Evolutionary conservation across 179 eudicot species (phyloP).

Genomic region (Beta lomatogona): DNA sequence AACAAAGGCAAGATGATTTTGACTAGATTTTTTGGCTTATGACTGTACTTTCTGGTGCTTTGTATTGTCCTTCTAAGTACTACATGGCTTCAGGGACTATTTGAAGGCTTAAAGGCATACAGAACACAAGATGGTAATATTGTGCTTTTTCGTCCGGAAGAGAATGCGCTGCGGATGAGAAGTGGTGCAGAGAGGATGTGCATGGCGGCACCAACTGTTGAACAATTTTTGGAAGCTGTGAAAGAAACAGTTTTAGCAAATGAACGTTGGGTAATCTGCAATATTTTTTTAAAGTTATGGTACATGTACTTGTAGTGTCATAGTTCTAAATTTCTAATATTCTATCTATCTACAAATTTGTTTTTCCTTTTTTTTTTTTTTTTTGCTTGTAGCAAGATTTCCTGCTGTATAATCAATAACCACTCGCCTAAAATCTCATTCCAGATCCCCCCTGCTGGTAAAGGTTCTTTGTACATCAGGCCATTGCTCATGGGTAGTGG

Average conservation of each 20-base stretch:
- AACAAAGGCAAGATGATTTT: neutral
- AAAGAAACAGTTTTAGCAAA: conserved; percentile 82
- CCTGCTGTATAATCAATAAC: neutral
- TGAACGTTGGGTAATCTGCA: conserved; percentile 70
- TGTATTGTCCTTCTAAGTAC: neutral
- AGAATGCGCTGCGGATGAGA: conserved; percentile 81
- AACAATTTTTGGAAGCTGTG: conserved; percentile 91
- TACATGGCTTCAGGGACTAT: conserved; percentile 63
- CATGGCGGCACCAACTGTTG: conserved; percentile 94
- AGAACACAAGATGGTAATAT: conserved; percentile 75
- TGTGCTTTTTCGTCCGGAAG: conserved; percentile 87
- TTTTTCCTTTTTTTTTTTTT: neutral
- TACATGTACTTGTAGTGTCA: neutral
- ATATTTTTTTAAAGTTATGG: neutral
- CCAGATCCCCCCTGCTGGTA: conserved; percentile 89
- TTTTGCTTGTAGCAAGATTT: neutral
- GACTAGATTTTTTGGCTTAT: neutral
- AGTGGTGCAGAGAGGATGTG: conserved; percentile 98
- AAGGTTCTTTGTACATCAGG: conserved; percentile 88
- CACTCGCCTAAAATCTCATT: conserved; percentile 3
- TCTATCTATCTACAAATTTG: neutral
- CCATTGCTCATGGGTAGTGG: conserved; percentile 98
- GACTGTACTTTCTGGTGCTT: neutral
- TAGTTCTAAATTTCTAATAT: neutral
- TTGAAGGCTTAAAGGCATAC: conserved; percentile 94